Evolutionary conservation across 2,329 filamentous ascomycete genomes (phyloP).

Genomic region (Stachybotrys elegans): DNA sequence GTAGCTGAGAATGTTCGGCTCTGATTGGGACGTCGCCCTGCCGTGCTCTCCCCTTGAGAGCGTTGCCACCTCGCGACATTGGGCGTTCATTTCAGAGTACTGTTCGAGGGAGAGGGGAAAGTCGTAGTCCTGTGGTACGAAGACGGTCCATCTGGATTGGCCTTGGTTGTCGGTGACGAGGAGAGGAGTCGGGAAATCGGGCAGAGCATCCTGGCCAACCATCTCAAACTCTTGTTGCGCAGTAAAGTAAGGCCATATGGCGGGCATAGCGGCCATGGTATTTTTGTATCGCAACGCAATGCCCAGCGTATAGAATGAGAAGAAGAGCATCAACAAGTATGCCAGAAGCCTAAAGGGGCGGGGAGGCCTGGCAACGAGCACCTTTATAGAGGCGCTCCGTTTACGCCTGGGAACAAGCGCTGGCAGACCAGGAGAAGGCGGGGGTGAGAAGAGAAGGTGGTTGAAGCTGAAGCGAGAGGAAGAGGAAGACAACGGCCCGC

Average conservation of each 20-base stretch:
- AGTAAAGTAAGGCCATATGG: conserved; percentile 38
- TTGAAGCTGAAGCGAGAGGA: conserved; percentile 62
- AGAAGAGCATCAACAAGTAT: conserved; percentile 45
- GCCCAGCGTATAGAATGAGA: conserved; percentile 44
- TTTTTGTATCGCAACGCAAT: conserved; percentile 23
- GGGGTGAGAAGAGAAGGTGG: conserved; percentile 61
- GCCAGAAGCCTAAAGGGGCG: conserved; percentile 52
- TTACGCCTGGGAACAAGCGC: conserved; percentile 61
- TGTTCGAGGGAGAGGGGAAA: conserved; percentile 64
- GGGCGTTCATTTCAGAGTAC: conserved; percentile 64
- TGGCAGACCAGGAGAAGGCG: conserved; percentile 67
- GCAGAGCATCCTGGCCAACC: conserved; percentile 60
- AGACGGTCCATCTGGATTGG: conserved; percentile 72
- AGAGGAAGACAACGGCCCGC: conserved; percentile 50
- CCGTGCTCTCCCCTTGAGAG: conserved; percentile 45
- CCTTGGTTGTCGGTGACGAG: conserved; percentile 62
- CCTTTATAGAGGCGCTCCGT: conserved; percentile 48
- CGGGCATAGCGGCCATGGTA: conserved; percentile 17
- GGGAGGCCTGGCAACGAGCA: conserved; percentile 44
- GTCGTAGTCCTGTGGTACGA: conserved; percentile 59
- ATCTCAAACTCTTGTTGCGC: conserved; percentile 57
- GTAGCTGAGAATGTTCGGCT: conserved; percentile 44
- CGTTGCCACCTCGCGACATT: conserved; percentile 60
- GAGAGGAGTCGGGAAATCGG: conserved; percentile 67
- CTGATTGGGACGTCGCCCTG: conserved; percentile 31